Base-by-base conservation (phyloP, 805 yeast genomes). In the Candida loeiensis region DNA sequence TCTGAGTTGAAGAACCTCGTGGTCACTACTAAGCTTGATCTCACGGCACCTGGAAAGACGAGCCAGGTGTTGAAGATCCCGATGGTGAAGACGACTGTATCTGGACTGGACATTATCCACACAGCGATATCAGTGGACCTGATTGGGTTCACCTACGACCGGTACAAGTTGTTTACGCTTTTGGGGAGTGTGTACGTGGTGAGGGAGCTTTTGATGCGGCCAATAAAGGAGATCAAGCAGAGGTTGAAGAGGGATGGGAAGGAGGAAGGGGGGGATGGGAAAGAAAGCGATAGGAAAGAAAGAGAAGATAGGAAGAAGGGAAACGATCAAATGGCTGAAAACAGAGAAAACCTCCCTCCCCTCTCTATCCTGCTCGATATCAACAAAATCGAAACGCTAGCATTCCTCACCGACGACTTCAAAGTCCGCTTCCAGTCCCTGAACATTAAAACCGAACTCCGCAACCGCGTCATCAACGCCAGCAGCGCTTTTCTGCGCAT, bases 401-500 rank as follows among this genome's bases (percentile, higher is more conserved):
- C 17, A 11, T 54, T 62, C 1, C 50, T 81, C 34, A 76, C 77
- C 3, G 74, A 74, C 46, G 71, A 71, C 3, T 68, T 80, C 44
- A 72, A 68, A 18, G 48, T 76, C 13, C 72, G 72, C 47, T 8
- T 77, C 1, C 85, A 80, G 46, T 19, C 66, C 0, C 56, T 67
- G 6, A 57, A 53, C 17, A 6, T 41, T 7, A n/a, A 15, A 4
- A 17, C 41, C 6, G 26, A 34, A 7, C 16, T 44, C 6, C 30
- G 40, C 5, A 26, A 44, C 4, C 51, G 49, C 3, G 39, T 45
- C 6, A 7, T 43, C 5, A 25, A 20, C 4, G 13, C 64, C 2
- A 34, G 36, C 5, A 47, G 52, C 22, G 49, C 53, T 6, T 62
- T 67, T 35, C 38, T 65, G 3, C 59, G 84, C 36, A 39, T 73